A percentile compares a stretch with the other conserved stretches of the same genome.
Conservation (phyloP, 257 asterid genomes). For the Nicotiana tabacum region DNA sequence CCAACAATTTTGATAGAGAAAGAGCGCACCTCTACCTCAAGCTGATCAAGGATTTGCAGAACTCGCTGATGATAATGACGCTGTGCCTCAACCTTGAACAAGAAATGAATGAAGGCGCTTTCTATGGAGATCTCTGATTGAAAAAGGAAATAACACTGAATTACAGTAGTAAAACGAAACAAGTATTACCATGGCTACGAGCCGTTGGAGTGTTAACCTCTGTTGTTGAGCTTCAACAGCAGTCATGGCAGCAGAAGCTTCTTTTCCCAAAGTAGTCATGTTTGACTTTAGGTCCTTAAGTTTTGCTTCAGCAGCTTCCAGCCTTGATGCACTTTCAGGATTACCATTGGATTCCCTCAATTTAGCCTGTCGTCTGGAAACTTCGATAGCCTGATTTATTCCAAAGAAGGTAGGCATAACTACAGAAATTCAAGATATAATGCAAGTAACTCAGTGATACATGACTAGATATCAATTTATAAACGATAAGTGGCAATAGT, state of each 20-base stretch:
- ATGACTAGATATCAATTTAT: not conserved
- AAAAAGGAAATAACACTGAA: not conserved
- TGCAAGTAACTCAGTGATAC: not conserved
- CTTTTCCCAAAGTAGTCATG: constrained; percentile 54
- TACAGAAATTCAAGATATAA: not conserved
- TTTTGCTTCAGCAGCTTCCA: constrained; percentile 56
- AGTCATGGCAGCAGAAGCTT: constrained; percentile 63
- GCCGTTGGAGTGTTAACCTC: constrained; percentile 53
- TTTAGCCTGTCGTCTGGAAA: constrained; percentile 57
- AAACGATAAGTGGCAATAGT: not conserved
- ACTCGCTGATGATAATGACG: constrained; percentile 52
- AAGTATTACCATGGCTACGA: constrained; percentile 45
- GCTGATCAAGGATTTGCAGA: constrained; percentile 61
- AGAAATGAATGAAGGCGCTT: constrained; percentile 10
- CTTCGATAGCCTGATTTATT: constrained; percentile 54
- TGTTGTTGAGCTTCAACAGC: constrained; percentile 71
- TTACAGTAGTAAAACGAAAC: not conserved
- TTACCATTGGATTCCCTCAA: constrained; percentile 39
- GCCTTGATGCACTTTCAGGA: constrained; percentile 39
- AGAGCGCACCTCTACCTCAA: constrained; percentile 56
- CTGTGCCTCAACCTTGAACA: constrained; percentile 63
- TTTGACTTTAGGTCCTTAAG: constrained; percentile 60
- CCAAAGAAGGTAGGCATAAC: constrained; percentile 13
- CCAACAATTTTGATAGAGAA: not conserved
- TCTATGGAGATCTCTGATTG: not conserved